Conservation (phyloP, 352 stramenopile species). For the Phytophthora sansomeana region DNA sequence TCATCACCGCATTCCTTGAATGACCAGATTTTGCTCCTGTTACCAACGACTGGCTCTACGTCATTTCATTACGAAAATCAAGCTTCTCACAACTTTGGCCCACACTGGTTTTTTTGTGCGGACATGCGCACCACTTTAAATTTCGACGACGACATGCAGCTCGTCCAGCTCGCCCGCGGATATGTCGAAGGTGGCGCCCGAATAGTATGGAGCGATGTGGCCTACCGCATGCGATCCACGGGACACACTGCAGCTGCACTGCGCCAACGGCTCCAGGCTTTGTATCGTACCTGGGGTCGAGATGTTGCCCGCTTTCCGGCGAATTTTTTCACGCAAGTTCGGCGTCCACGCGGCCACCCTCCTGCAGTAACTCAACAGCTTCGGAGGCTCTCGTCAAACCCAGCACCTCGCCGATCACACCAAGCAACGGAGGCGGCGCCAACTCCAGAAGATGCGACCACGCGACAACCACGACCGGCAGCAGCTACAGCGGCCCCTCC, state of each 20-base stretch:
- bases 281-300: background rate
- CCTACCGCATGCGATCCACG: background rate
- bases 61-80: slow-evolving; percentile 3
- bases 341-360: background rate
- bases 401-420: too few species aligned
- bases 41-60: slow-evolving; percentile 1
- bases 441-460: too few species aligned
- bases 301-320: background rate
- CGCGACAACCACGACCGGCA: too few species aligned
- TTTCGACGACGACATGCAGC: slow-evolving; percentile 18
- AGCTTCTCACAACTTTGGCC: background rate
- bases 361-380: background rate
- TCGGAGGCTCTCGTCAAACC: background rate
- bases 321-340: background rate
- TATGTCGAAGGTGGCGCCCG: background rate
- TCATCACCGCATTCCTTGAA: background rate
- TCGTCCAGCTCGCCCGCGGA: slow-evolving; percentile 1
- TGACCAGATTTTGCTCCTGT: background rate
- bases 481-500: too few species aligned
- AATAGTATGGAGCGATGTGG: background rate
- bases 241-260: background rate
- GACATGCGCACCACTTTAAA: slow-evolving; percentile 3
- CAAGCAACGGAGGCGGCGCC: too few species aligned
- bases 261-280: background rate
- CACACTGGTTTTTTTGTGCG: background rate